Conservation (phyloP, 2,329 filamentous ascomycete species). For the Mollisia scopiformis region DNA sequence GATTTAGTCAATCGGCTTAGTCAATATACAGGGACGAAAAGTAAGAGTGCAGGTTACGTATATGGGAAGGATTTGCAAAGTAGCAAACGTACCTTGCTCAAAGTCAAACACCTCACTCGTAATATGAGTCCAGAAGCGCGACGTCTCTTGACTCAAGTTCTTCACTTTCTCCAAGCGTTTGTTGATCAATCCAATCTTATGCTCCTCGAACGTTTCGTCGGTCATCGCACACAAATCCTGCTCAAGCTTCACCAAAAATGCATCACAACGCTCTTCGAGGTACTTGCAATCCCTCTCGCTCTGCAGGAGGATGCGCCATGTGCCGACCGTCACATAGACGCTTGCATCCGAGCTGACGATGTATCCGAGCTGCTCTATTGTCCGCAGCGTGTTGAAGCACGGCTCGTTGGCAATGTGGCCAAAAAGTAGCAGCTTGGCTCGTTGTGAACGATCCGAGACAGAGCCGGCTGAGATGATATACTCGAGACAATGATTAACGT, state of each 20-base stretch:
- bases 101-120: conserved; percentile 88
- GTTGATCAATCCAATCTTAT: conserved; percentile 86
- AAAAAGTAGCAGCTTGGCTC: conserved; percentile 80
- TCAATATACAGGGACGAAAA: no score
- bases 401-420: conserved; percentile 91
- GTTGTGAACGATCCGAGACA: conserved; percentile 65
- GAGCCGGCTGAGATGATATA: conserved; percentile 73
- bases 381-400: conserved; percentile 89
- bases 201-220: conserved; percentile 80
- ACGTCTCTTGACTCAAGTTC: conserved; percentile 83
- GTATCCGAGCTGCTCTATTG: conserved; percentile 95
- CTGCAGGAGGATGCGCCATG: conserved; percentile 88
- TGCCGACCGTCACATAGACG: conserved; percentile 72
- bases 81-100: no score
- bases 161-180: conserved; percentile 88
- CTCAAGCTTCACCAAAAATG: conserved; percentile 72
- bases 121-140: conserved; percentile 82
- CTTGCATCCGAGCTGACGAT: conserved; percentile 84
- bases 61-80: no score
- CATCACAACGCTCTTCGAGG: conserved; percentile 83
- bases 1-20: no score
- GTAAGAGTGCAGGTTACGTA: no score
- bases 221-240: conserved; percentile 73
- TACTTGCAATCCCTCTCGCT: conserved; percentile 84
- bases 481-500: conserved; percentile 84